A percentile compares a stretch with the other conserved stretches of the same genome.
These are phyloP conservation scores for Septoria linicola DNA, from an alignment of 2,329 filamentous ascomycete genomes.

Conservation along the genomic window DNA sequence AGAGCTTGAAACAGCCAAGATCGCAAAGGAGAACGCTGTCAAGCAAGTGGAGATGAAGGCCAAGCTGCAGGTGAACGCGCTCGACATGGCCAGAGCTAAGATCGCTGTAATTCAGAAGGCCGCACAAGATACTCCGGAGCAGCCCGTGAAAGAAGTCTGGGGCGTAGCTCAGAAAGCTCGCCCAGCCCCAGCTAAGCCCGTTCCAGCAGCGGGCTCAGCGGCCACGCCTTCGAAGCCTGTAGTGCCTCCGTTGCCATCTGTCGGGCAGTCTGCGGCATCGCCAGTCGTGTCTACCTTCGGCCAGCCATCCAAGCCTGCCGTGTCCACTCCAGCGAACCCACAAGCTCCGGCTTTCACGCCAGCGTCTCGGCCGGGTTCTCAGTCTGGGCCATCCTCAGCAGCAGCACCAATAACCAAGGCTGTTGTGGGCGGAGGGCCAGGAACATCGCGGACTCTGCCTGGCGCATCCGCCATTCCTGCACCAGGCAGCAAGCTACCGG, in stretches of 20 bases:
- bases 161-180: constrained; percentile 67
- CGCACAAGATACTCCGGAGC: constrained; percentile 78
- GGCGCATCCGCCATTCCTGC: constrained; percentile 23
- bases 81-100: constrained; percentile 65
- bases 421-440: constrained; percentile 12
- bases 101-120: constrained; percentile 76
- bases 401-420: constrained; percentile 15
- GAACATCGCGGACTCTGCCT: constrained; percentile 13
- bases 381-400: constrained; percentile 7
- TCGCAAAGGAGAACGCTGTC: constrained; percentile 38
- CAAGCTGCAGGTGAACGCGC: constrained; percentile 74
- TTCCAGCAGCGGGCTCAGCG: constrained; percentile 16
- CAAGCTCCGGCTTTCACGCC: constrained; percentile 23
- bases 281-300: constrained; percentile 23
- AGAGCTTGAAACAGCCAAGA: constrained; percentile 30
- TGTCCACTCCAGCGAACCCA: constrained; percentile 21
- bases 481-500: constrained; percentile 20
- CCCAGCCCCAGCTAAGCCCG: constrained; percentile 30
- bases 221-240: constrained; percentile 22
- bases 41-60: constrained; percentile 53
- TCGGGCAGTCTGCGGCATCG: constrained; percentile 14
- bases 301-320: constrained; percentile 24
- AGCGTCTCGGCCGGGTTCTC: constrained; percentile 3
- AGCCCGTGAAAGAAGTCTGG: constrained; percentile 84
- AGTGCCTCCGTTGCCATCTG: constrained; percentile 16